Conservation (phyloP, 345 rosid genomes). For the Aurinia saxatilis region DNA sequence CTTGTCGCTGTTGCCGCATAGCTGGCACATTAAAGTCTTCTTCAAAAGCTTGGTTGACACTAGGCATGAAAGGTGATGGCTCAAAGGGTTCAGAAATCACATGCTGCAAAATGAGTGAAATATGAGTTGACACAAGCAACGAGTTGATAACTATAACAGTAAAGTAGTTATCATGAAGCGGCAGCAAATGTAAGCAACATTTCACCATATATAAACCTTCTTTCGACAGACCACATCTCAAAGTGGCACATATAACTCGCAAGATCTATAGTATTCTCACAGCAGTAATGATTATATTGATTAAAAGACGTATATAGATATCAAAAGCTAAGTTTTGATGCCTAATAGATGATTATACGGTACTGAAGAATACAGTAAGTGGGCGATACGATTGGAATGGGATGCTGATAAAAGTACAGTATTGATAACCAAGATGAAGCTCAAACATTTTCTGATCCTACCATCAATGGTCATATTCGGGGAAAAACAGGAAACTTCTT, state of each 20-base stretch:
- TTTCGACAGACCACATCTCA: not conserved
- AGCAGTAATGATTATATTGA: not conserved
- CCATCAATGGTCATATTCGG: not conserved
- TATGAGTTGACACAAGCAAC: not conserved
- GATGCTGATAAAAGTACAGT: not conserved
- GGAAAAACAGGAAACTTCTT: not conserved
- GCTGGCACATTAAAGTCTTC: constrained; percentile 49
- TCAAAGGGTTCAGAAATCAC: constrained; percentile 88
- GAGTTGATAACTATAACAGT: not conserved
- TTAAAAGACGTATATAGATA: not conserved
- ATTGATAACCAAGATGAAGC: not conserved
- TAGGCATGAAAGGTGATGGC: constrained; percentile 84
- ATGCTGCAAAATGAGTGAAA: constrained; percentile 51
- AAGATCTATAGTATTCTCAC: not conserved
- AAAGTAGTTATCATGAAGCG: not conserved
- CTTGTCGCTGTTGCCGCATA: constrained; percentile 41
- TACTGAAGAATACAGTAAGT: not conserved
- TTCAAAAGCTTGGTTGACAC: constrained; percentile 56
- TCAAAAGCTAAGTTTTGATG: not conserved
- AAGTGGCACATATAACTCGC: not conserved
- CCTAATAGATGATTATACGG: not conserved
- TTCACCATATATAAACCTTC: not conserved
- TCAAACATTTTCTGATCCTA: not conserved
- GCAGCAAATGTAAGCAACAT: not conserved
- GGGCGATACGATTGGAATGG: not conserved